Percentiles rank a stretch among this genome's conserved stretches.
phyloP scores from a whole-genome alignment of 2,329 filamentous ascomycete genomes.

The Penicillium sp. region DNA sequence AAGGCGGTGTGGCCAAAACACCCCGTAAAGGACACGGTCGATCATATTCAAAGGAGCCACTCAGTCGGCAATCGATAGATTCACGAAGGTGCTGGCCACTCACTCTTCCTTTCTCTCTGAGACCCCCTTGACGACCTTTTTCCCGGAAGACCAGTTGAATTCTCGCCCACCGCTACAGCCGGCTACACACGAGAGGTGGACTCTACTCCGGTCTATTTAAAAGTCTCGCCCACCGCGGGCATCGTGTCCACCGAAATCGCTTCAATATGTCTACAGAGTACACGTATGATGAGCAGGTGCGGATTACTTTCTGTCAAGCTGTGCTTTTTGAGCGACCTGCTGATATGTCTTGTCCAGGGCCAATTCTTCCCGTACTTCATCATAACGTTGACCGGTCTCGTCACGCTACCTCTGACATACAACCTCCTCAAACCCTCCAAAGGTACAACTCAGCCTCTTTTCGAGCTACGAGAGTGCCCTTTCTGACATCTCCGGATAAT shows the following conservation, averaged over 20 bases:
- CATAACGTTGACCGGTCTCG: constrained; percentile 82
- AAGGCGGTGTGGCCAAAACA: constrained; percentile 33
- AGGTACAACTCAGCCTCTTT: constrained; percentile 46
- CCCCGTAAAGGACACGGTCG: constrained; percentile 44
- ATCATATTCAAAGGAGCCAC: constrained; percentile 35
- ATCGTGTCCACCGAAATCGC: constrained; percentile 36
- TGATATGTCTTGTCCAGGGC: constrained; percentile 58
- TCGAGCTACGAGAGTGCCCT: background rate
- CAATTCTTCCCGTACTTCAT: constrained; percentile 99
- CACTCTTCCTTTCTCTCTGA: constrained; percentile 2
- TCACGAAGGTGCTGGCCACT: constrained; percentile 24
- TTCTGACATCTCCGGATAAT: background rate
- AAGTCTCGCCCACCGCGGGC: constrained; percentile 36
- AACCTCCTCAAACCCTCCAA: constrained; percentile 80
- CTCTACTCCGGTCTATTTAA: constrained; percentile 18
- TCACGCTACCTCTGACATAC: constrained; percentile 90
- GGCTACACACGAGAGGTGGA: background rate
- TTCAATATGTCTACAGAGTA: constrained; percentile 82
- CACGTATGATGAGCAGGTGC: constrained; percentile 92
- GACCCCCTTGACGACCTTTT: background rate
- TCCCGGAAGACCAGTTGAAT: background rate
- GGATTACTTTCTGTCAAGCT: background rate
- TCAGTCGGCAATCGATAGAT: constrained; percentile 29
- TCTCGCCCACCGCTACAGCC: background rate
- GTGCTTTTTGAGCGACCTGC: background rate